Conservation (phyloP, 2,329 filamentous ascomycete species). For the Curvularia spicifera region DNA sequence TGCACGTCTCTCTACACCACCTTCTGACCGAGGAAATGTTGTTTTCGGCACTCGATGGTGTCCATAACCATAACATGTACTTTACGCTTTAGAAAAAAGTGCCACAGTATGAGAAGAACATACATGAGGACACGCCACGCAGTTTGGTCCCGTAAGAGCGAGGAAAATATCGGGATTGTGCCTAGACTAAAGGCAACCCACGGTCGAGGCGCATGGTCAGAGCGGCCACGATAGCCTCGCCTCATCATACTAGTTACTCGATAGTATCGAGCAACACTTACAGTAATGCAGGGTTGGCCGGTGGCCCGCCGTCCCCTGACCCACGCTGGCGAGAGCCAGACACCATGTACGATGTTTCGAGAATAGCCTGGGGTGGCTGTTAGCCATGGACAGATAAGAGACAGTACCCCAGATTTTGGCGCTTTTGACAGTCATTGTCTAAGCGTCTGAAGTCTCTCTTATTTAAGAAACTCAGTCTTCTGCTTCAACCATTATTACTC, state of each 20-base stretch:
- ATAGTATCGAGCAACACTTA: constrained; percentile 47
- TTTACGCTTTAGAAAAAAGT: not conserved
- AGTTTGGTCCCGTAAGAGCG: not conserved
- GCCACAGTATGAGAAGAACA: not conserved
- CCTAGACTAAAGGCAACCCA: constrained; percentile 19
- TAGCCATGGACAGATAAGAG: constrained; percentile 42
- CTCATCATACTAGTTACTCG: constrained; percentile 19
- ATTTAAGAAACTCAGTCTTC: constrained; percentile 6
- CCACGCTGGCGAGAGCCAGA: constrained; percentile 26
- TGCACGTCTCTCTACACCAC: constrained; percentile 18
- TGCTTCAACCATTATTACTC: not conserved
- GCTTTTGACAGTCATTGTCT: constrained; percentile 20
- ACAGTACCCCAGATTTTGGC: constrained; percentile 46
- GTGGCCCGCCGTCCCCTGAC: constrained; percentile 27
- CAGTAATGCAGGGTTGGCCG: constrained; percentile 18
- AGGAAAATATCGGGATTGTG: constrained; percentile 8
- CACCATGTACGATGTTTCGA: constrained; percentile 13
- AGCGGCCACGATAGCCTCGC: constrained; percentile 39
- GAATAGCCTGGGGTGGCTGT: constrained; percentile 21
- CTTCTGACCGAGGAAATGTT: constrained; percentile 3
- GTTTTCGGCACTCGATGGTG: not conserved
- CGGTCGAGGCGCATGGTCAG: constrained; percentile 26
- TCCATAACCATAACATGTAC: not conserved
- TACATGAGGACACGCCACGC: too few relatives aligned
- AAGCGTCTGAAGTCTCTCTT: constrained; percentile 13